A percentile compares a stretch with the other conserved stretches of the same genome.
Evolutionary conservation across 352 stramenopile genomes (phyloP).

Genomic region (Globisporangium iwayamae): DNA sequence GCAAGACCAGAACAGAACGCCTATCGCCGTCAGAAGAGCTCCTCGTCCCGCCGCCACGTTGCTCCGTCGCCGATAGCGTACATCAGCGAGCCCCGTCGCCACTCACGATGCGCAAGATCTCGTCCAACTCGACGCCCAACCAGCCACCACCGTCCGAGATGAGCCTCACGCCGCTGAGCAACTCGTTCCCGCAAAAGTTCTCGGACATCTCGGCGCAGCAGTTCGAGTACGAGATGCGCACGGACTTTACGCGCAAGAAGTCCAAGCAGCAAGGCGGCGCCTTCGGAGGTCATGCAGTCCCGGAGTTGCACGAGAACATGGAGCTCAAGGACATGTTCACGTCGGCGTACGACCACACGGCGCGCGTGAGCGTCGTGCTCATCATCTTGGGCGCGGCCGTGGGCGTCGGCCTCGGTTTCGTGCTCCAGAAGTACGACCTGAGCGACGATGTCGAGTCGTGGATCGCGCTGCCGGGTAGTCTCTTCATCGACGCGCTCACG

Average conservation of each 20-base stretch:
- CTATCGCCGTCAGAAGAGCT: neutral
- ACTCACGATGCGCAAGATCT: constrained; percentile 16
- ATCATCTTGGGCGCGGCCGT: constrained; percentile 20
- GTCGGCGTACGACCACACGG: constrained; percentile 13
- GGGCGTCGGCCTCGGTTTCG: constrained; percentile 26
- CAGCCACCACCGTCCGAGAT: constrained; percentile 13
- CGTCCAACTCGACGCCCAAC: constrained; percentile 13
- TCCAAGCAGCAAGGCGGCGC: constrained; percentile 11
- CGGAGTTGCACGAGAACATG: constrained; percentile 13
- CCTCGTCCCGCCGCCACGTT: neutral
- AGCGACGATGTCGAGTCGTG: constrained; percentile 18
- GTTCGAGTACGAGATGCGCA: constrained; percentile 18
- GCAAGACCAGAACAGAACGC: neutral
- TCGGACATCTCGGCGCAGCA: constrained; percentile 18
- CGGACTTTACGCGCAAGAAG: constrained; percentile 20
- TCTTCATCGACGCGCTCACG: constrained; percentile 46
- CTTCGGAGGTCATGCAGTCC: neutral
- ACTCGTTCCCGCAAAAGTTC: constrained; percentile 9
- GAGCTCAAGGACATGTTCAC: constrained; percentile 19
- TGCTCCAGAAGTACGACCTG: constrained; percentile 24
- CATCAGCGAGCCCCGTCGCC: neutral
- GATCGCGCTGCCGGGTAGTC: constrained; percentile 30
- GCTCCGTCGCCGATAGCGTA: neutral
- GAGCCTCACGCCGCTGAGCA: constrained; percentile 17
- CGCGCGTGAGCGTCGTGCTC: constrained; percentile 18